Base-by-base conservation (phyloP, 108 stramenopile species). In the Nitzschia sp. region DNA sequence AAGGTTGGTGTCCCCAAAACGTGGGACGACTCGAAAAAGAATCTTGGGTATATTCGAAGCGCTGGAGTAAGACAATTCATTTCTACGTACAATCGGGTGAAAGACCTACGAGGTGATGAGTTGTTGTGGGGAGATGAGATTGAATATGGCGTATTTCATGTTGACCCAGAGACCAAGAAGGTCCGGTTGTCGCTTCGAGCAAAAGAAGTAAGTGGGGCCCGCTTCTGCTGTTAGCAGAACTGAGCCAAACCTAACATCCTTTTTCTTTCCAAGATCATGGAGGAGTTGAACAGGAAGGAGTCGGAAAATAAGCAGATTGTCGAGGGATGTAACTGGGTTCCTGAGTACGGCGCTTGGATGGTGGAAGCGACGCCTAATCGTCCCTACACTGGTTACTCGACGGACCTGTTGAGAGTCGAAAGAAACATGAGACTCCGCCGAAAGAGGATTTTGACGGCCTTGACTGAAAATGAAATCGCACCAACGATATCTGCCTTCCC, bases 311-410 rank as follows among this genome's bases (percentile, higher is more conserved):
- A 77, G 23, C 70, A 89, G 64, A 80, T 88, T 58, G 67, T 63
- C 2, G 95, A 95, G 70, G 96, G 93, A 2, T 96, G 95, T 78
- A 85, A 74, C 66, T 98, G 95, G 94, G 94, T 97, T 46, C 97
- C 97, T 25, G 98, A 98, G 67, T 98, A 96, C 71, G 98, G 98
- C 6, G 87, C 94, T 9, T 99, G 98, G 98, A 99, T 99, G 98
- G 84, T 98, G 5, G 99, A 99, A 82, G 97, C 97, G 18, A 98
- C 98, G 17, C 99, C 99, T 2, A 63, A 81, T 54, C 75, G 89
- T 27, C 99, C 98, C 0, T 98, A 97, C 82, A 90, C 92, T 24
- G 92, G 95, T 48, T 95, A 91, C 64, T 82, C 95, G 23, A 80
- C 86, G 3, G 98, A 99, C 81, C 74, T 99, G 46, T 82, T 95